Base-by-base conservation (phyloP, 306 rosid species). In the Hippophae gyantsensis region DNA sequence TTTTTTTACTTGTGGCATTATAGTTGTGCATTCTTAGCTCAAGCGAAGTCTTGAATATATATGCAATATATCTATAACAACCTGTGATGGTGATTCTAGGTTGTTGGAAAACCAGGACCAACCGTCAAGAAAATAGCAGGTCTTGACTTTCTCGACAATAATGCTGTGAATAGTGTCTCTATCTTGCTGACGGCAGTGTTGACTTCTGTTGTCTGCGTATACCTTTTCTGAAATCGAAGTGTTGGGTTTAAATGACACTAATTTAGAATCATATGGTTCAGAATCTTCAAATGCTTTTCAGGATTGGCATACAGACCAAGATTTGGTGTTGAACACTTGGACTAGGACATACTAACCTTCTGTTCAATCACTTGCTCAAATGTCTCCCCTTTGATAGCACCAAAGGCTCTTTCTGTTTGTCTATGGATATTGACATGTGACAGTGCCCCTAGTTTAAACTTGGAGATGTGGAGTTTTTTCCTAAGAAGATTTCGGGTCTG, bases 41-140 rank as follows among this genome's bases (percentile, higher is more conserved):
- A 43, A 41, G 63, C 54, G 23, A 43, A 43, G 57, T 46, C 42
- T 63, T 54, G 10, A 27, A 56, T 42, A 51, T 58, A 53, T 69
- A 42, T 70, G 57, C 60, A 61, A 42, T 42, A 43, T 47, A 9
- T 6, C 23, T 18, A 18, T n/a, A 14, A 54, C 48, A 60, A 54
- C 47, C 61, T 67, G 47, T 45, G 46, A 45, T 26, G 43, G 42
- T 58, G 14, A 67, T 61, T 62, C 66, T 76, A 90, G 97, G 78
- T 90, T 62, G 97, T 90, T 66, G 97, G 95, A 57, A 90, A 81
- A 74, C 90, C 90, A 57, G 95, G 90, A 65, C 89, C 94, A 64
- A 81, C 94, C 0, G 86, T 87, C 6, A 76, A 76, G 71, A 81
- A 57, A 78, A 90, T 87, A 66, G 87, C 97, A 13, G 95, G 97